Conservation (phyloP, 306 rosid species). For the Pyrus communis region DNA sequence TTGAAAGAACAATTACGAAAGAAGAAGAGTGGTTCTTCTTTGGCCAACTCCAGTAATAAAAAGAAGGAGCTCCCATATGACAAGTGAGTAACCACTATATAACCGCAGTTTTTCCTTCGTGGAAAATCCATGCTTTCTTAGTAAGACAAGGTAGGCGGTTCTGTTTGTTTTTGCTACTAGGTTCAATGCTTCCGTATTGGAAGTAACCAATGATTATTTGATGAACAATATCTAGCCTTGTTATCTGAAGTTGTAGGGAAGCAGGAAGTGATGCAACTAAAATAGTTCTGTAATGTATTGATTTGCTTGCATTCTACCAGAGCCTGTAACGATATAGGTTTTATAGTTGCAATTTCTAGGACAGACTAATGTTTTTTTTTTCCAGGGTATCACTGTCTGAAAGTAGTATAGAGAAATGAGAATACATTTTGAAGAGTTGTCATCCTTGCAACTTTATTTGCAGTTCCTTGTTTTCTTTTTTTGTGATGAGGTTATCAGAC, state of each 20-base stretch:
- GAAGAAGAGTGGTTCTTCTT: constrained; percentile 39
- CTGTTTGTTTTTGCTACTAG: background rate
- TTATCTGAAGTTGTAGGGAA: background rate
- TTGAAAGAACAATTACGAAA: constrained; percentile 59
- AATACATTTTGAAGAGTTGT: background rate
- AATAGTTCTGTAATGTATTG: background rate
- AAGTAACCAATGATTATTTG: background rate
- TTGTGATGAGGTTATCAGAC: background rate
- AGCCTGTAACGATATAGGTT: background rate
- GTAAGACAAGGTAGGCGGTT: background rate
- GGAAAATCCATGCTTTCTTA: background rate
- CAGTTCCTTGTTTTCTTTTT: background rate
- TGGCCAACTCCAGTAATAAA: constrained; percentile 25
- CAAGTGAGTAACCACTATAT: constrained; percentile 46
- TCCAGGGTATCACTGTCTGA: background rate
- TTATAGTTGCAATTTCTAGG: background rate
- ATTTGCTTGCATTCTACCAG: background rate
- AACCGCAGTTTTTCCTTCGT: background rate
- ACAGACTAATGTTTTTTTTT: background rate
- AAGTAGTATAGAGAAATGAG: background rate
- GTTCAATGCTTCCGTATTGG: background rate
- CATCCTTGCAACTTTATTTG: background rate
- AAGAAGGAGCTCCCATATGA: constrained; percentile 55
- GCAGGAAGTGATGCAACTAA: background rate
- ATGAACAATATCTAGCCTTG: background rate